Evolutionary conservation across 176 grass and related monocot genomes (phyloP).

Genomic region (Elaeis guineensis): DNA sequence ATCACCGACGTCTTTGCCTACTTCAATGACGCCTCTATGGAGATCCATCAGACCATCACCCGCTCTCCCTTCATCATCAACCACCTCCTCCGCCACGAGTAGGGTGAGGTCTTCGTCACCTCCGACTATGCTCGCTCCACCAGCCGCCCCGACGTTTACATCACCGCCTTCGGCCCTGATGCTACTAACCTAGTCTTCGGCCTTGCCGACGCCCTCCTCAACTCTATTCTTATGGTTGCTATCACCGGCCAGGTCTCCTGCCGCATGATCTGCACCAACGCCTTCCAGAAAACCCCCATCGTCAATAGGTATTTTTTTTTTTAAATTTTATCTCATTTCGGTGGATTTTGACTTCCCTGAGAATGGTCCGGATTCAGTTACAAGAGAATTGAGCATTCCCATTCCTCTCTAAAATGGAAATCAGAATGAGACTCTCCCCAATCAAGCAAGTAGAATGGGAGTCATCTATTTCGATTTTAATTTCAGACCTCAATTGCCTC

Average conservation of each 20-base stretch:
- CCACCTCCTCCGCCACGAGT: constrained; percentile 92
- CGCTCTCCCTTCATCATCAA: constrained; percentile 75
- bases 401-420: too few relatives aligned
- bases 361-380: too few relatives aligned
- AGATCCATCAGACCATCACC: constrained; percentile 98
- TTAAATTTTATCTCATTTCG: too few relatives aligned
- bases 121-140: constrained; percentile 77
- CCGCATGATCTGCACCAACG: constrained; percentile 94
- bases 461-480: too few relatives aligned
- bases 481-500: too few relatives aligned
- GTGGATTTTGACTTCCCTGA: too few relatives aligned
- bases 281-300: constrained; percentile 97
- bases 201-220: constrained; percentile 88
- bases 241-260: constrained; percentile 95
- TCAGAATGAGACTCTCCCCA: too few relatives aligned
- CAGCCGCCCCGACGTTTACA: constrained; percentile 65
- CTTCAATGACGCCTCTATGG: constrained; percentile 91
- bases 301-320: too few relatives aligned
- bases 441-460: too few relatives aligned
- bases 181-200: constrained; percentile 95
- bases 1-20: constrained; percentile 88
- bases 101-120: constrained; percentile 81
- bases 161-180: constrained; percentile 85
- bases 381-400: too few relatives aligned
- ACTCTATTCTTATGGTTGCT: constrained; percentile 83